Percentiles rank a stretch among this genome's conserved stretches.
phyloP scores from a whole-genome alignment of 257 asterid species.

The Apocynum venetum region DNA sequence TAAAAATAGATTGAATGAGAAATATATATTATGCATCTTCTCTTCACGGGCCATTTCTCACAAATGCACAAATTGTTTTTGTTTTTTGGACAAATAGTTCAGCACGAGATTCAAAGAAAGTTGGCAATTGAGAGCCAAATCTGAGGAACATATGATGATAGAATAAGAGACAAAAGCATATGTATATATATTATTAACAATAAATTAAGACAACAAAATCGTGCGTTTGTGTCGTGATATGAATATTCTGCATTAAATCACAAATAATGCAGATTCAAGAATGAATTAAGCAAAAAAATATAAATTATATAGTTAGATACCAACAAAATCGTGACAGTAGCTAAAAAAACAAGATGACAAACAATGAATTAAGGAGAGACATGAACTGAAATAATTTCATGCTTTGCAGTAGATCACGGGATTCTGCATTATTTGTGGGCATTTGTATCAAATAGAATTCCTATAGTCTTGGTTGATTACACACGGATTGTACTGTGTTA shows the following conservation, averaged over 20 bases:
- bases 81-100: not conserved
- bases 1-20: too few relatives aligned
- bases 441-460: not conserved
- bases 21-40: too few relatives aligned
- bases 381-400: slow-evolving; percentile 10
- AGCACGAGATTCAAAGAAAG: not conserved
- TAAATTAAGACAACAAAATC: too few relatives aligned
- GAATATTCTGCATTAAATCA: too few relatives aligned
- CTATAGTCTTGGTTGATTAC: not conserved
- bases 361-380: slow-evolving; percentile 8
- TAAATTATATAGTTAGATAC: too few relatives aligned
- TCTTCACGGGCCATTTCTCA: too few relatives aligned
- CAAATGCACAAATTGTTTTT: not conserved
- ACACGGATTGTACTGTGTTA: not conserved
- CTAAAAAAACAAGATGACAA: slow-evolving; percentile 9
- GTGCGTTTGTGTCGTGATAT: too few relatives aligned
- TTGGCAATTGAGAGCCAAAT: slow-evolving; percentile 11
- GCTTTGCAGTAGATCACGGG: slow-evolving; percentile 31
- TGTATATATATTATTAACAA: too few relatives aligned
- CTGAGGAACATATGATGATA: slow-evolving; percentile 23
- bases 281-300: too few relatives aligned
- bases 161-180: slow-evolving; percentile 4
- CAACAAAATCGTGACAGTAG: not conserved
- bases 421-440: slow-evolving; percentile 7
- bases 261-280: too few relatives aligned